phyloP scores from a whole-genome alignment of 306 rosid species.

The Quercus mongolica region DNA sequence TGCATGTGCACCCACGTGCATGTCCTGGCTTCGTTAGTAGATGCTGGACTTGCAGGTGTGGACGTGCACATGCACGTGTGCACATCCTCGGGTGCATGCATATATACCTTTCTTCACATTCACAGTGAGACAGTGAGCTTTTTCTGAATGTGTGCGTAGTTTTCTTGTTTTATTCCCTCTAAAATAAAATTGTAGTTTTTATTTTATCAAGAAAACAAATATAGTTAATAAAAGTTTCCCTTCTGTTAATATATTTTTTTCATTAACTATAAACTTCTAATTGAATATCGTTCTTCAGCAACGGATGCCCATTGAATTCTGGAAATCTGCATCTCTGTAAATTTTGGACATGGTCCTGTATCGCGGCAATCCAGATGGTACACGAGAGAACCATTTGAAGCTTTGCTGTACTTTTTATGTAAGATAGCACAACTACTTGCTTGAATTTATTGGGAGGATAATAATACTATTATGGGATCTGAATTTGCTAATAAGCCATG shows the following conservation, averaged over 20 bases:
- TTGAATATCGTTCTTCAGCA: constrained; percentile 53
- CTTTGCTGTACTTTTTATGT: background rate
- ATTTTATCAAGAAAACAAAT: no score
- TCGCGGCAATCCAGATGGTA: background rate
- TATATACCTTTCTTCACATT: background rate
- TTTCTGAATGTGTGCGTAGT: background rate
- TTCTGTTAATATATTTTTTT: background rate
- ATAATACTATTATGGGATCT: background rate
- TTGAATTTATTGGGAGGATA: background rate
- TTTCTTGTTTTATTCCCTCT: background rate
- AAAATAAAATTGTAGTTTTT: background rate
- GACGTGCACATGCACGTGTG: background rate
- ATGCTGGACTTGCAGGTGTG: background rate
- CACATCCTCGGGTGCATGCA: background rate
- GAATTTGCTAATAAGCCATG: background rate
- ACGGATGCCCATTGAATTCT: constrained; percentile 74
- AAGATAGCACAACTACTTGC: background rate
- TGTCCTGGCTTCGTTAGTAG: background rate
- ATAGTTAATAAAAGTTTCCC: background rate
- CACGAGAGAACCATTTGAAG: background rate
- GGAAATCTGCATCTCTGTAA: constrained; percentile 65
- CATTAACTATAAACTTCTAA: background rate
- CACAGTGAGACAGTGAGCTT: background rate
- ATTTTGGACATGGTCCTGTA: constrained; percentile 13
- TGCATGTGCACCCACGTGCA: background rate